Evolutionary conservation across 306 rosid genomes (phyloP).

Genomic region (Malus fusca): DNA sequence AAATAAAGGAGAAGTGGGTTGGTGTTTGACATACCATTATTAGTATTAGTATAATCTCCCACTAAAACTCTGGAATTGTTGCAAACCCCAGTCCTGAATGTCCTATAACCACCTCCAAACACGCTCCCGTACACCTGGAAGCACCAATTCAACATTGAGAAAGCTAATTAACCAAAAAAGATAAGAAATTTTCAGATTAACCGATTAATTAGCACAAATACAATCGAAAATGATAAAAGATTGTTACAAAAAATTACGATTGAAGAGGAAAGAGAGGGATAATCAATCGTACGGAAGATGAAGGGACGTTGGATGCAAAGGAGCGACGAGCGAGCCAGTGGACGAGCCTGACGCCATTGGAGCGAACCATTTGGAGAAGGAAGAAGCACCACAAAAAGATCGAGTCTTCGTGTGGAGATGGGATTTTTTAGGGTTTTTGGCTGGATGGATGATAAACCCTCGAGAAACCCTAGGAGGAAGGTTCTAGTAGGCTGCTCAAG

Average conservation of each 20-base stretch:
- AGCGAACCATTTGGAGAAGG: slow-evolving; percentile 61
- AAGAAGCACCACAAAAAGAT: not conserved
- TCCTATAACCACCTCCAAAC: slow-evolving; percentile 33
- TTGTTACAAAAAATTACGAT: not conserved
- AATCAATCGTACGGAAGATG: slow-evolving; percentile 15
- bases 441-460: slow-evolving; percentile 39
- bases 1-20: not conserved
- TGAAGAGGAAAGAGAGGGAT: not conserved
- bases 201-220: not conserved
- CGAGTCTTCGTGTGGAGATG: not conserved
- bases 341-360: slow-evolving; percentile 47
- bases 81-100: slow-evolving; percentile 39
- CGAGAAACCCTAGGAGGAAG: slow-evolving; percentile 55
- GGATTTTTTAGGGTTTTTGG: slow-evolving; percentile 11
- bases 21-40: slow-evolving; percentile 28
- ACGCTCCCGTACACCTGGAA: slow-evolving; percentile 37
- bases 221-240: not conserved
- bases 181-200: not conserved
- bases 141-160: not conserved
- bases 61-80: slow-evolving; percentile 25
- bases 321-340: slow-evolving; percentile 50
- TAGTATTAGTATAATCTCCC: slow-evolving; percentile 21
- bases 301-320: slow-evolving; percentile 18
- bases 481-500: slow-evolving; percentile 26
- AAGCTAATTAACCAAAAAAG: not conserved